A percentile compares a stretch with the other conserved stretches of the same genome.
Conservation (phyloP, 768 basidiomycete species). For the Podaxis carcinomalis region DNA sequence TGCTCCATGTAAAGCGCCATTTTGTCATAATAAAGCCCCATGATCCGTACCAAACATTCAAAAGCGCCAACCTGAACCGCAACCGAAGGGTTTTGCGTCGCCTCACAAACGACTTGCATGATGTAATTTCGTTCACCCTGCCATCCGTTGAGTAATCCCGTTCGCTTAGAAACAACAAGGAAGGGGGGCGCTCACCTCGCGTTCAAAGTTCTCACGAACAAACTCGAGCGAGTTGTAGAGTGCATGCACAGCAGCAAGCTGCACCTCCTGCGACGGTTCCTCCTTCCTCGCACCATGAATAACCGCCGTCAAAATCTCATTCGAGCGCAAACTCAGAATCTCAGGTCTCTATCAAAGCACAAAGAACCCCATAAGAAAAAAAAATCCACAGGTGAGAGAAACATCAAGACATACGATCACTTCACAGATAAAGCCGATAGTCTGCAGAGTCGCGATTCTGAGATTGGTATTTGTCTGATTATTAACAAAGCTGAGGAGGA, state of each 20-base stretch:
- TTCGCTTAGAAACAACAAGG: background rate
- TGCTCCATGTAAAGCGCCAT: conserved; percentile 99
- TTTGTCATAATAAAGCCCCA: conserved; percentile 98
- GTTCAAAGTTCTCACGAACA: conserved; percentile 95
- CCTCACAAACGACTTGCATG: conserved; percentile 99
- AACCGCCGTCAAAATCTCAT: conserved; percentile 97
- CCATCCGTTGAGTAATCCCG: conserved; percentile 9
- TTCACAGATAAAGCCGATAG: conserved; percentile 98
- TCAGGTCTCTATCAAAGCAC: conserved; percentile 76
- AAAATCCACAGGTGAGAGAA: conserved; percentile 7
- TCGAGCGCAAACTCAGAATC: conserved; percentile 81
- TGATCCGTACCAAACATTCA: conserved; percentile 92
- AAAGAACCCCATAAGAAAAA: conserved; percentile 7
- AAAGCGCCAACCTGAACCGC: conserved; percentile 94
- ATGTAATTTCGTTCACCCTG: conserved; percentile 99
- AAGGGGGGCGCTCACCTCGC: conserved; percentile 62
- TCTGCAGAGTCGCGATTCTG: conserved; percentile 84
- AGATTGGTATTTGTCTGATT: conserved; percentile 67
- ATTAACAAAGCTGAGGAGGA: conserved; percentile 84
- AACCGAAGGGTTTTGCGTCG: conserved; percentile 80
- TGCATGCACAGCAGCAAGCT: conserved; percentile 88
- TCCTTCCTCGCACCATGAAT: conserved; percentile 98
- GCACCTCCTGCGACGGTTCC: conserved; percentile 87
- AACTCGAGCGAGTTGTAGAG: conserved; percentile 96
- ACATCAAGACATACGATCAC: conserved; percentile 66